Base-by-base conservation (phyloP, 1,284 basidiomycete species). In the Psilocybe mexicana region DNA sequence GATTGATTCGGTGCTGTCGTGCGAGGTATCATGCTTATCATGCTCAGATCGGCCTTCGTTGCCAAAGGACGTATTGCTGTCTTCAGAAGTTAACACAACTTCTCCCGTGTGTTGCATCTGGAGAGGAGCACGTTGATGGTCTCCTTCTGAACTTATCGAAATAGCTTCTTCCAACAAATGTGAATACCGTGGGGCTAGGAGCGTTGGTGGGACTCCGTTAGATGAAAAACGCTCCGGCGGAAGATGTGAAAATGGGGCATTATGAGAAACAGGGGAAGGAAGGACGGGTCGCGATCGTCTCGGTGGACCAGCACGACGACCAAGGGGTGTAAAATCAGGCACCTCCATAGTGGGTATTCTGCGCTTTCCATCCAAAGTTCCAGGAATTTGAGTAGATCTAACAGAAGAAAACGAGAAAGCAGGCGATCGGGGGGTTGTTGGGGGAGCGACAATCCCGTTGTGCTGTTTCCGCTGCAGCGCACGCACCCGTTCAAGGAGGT, bases 401-500 rank as follows among this genome's bases (percentile, higher is more conserved):
- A 56, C 11, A 40, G 45, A 14, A 38, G 50, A 50, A 36, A 49
- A 52, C 14, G 44, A 35, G 53, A 62, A 23, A 36, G 55, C 28
- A 23, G 72, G 64, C 35, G 68, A 61, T 52, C 64, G 70, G 2
- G 76, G 75, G 11, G 75, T 76, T 2, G 74, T 76, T 0, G 85
- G 83, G 2, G 83, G 81, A 1, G 85, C 86, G 49, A 81, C 73
- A 25, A 79, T 73, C 1, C 86, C 85, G 1, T 75, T 69, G 10
- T 79, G 77, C 64, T 89, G 89, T 64, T 87, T 89, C 61, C 78
- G 82, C 66, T 82, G 75, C 40, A 92, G 69, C 0, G 88, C 84
- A 12, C 74, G 72, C 3, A 80, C 75, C 43, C 90, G 79, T 57
- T 79, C 72, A 44, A 80, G 60, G 30, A 92, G 66, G 54, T 79